These are phyloP conservation scores for Peniophora sp. DNA, from an alignment of 1,284 basidiomycete species.

Conservation along the genomic window DNA sequence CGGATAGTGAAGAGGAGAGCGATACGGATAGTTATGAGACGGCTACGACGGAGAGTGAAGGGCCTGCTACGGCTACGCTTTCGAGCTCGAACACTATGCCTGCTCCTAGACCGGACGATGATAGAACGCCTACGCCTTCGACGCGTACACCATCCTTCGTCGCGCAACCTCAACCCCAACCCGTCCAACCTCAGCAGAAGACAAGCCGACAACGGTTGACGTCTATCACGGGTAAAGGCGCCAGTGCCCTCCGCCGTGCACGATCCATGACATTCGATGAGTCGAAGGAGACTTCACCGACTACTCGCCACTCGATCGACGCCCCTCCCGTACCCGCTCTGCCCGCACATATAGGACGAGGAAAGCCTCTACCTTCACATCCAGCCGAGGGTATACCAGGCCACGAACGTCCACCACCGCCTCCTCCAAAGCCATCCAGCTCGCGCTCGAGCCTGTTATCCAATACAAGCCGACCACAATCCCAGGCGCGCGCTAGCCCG, in stretches of 20 bases:
- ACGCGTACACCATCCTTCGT: not conserved
- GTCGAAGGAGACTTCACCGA: not conserved
- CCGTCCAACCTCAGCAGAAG: not conserved
- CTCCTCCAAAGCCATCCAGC: slow-evolving; percentile 6
- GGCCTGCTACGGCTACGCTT: not conserved
- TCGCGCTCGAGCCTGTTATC: not conserved
- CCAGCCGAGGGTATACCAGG: not conserved
- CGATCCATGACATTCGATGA: slow-evolving; percentile 10
- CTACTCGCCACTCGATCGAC: slow-evolving; percentile 5
- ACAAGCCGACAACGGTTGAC: slow-evolving; percentile 8
- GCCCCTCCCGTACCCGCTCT: slow-evolving; percentile 10
- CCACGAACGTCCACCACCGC: slow-evolving; percentile 3
- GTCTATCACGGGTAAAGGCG: slow-evolving; percentile 3
- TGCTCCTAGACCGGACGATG: not conserved
- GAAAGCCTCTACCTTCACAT: slow-evolving; percentile 2
- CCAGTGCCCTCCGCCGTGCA: slow-evolving; percentile 9
- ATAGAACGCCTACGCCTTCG: not conserved
- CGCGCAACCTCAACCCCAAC: not conserved
- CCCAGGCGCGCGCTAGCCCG: too few relatives aligned
- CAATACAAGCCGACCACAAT: too few relatives aligned
- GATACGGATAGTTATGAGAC: not conserved
- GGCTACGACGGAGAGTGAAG: not conserved
- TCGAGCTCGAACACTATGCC: not conserved
- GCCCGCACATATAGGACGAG: slow-evolving; percentile 1
- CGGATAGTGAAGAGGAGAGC: too few relatives aligned